Evolutionary conservation across 2,329 filamentous ascomycete genomes (phyloP).

Genomic region (Ilyonectria mors-panacis): DNA sequence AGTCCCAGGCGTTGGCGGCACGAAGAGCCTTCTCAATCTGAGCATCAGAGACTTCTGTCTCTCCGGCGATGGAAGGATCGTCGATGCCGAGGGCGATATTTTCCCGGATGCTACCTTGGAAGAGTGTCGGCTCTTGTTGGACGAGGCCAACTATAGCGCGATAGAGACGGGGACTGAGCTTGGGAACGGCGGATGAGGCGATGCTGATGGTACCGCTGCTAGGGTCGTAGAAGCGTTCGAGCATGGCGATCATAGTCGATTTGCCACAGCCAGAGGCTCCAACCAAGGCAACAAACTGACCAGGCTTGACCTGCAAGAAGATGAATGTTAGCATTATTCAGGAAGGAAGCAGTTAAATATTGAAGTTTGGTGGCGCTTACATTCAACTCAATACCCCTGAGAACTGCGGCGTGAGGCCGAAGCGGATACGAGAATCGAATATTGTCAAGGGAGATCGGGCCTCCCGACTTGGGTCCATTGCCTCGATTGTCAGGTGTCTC

Average conservation of each 20-base stretch:
- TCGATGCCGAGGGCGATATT: conserved; percentile 73
- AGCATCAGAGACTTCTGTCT: conserved; percentile 39
- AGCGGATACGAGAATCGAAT: conserved; percentile 76
- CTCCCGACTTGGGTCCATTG: conserved; percentile 53
- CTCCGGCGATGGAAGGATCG: conserved; percentile 29
- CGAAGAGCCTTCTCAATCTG: conserved; percentile 62
- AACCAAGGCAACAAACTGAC: conserved; percentile 68
- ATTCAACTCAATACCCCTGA: conserved; percentile 56
- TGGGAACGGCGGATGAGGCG: conserved; percentile 58
- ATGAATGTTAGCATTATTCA: neutral
- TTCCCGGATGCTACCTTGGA: conserved; percentile 85
- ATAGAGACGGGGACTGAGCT: conserved; percentile 65
- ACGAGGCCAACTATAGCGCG: conserved; percentile 68
- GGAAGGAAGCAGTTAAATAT: neutral
- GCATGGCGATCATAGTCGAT: conserved; percentile 70
- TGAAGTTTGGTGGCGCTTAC: conserved; percentile 12
- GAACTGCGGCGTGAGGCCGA: conserved; percentile 56
- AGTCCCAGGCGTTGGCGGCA: conserved; percentile 66
- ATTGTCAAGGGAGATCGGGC: conserved; percentile 63
- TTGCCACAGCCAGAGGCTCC: conserved; percentile 71
- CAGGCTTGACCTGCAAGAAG: conserved; percentile 55
- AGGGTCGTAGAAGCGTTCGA: conserved; percentile 63
- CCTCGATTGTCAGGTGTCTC: conserved; percentile 59
- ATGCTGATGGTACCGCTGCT: conserved; percentile 63
- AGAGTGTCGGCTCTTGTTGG: conserved; percentile 75